These are phyloP conservation scores for Trichomonas tenax DNA, from an alignment of 208 protist species.

Conservation along the genomic window DNA sequence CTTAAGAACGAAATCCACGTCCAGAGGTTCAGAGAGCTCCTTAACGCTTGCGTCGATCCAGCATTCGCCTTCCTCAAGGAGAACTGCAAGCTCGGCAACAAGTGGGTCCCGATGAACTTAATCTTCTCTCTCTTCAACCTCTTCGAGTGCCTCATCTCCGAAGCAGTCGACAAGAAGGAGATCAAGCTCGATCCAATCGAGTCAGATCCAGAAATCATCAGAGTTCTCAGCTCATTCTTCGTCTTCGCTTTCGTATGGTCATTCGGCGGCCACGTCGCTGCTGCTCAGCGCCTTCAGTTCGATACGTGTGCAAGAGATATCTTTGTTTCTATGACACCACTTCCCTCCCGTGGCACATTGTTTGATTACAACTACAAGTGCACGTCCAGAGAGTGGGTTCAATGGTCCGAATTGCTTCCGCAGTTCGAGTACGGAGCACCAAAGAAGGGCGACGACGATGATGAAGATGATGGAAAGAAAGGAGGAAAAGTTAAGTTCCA, in stretches of 20 bases:
- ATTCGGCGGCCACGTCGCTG: conserved; percentile 71
- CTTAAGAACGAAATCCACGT: neutral
- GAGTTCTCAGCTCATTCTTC: neutral
- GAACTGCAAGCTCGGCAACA: neutral
- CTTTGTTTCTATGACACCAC: neutral
- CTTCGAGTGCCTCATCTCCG: neutral
- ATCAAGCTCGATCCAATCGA: neutral
- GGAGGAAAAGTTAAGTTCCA: conserved; percentile 60
- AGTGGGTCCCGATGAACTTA: neutral
- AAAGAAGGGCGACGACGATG: conserved; percentile 76
- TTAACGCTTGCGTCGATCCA: neutral
- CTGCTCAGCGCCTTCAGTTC: conserved; percentile 65
- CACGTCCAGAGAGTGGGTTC: neutral
- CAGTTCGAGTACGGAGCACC: neutral
- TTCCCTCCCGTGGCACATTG: conserved; percentile 13
- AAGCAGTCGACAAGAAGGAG: neutral
- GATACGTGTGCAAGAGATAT: conserved; percentile 32
- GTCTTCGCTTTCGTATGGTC: conserved; percentile 82
- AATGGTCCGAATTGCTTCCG: neutral
- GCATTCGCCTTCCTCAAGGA: neutral
- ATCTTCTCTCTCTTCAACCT: conserved; percentile 16
- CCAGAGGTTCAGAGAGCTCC: neutral
- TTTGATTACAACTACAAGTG: conserved; percentile 19
- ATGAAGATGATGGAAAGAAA: conserved; percentile 76
- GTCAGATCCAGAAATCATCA: neutral